Base-by-base conservation (phyloP, 768 basidiomycete species). In the Collybia sp. region DNA sequence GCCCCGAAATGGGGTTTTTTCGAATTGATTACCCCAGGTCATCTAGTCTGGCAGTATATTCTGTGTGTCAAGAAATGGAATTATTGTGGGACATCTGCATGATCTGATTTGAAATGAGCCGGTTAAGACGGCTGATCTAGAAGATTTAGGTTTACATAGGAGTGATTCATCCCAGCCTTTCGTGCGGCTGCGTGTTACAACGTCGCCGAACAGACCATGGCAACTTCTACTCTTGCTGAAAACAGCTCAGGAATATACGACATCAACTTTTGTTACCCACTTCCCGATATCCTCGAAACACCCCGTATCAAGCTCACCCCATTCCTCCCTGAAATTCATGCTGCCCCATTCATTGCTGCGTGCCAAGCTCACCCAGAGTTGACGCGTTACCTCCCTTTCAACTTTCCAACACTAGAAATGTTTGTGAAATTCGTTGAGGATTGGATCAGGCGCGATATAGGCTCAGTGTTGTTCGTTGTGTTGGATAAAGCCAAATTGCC, bases 401-500 rank as follows among this genome's bases (percentile, higher is more conserved):
- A 59, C 1, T 68, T 66, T 43, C 30, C 52, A 0, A 62, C 62
- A 9, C 48, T 63, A 18, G 45, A 64, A 1, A 52, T 52, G 0
- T 63, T 74, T 45, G 48, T 66, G 12, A 46, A 52, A 1, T 60
- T 64, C 13, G 6, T 67, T 33, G 55, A 67, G n/a, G 33, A 16
- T 1, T 47, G 47, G 19, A 55, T 73, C 37, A 55, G 53, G 2
- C 40, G 52, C 0, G 56, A 70, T 39, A 55, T 64, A 1, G 40
- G 40, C 34, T 49, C 51, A 4, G 42, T 68, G 6, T 45, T 75
- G 9, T 79, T 74, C 50, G 69, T 67, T 40, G 69, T 80, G 45
- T 68, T 77, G 53, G 76, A 80, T 54, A 73, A 72, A 46, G 68
- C 70, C 0, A 65, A 65, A 19, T 45, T 61, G 8, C 20, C 53